phyloP scores from a whole-genome alignment of 139 green algal genomes.

The Diplosphaera chodatii region DNA sequence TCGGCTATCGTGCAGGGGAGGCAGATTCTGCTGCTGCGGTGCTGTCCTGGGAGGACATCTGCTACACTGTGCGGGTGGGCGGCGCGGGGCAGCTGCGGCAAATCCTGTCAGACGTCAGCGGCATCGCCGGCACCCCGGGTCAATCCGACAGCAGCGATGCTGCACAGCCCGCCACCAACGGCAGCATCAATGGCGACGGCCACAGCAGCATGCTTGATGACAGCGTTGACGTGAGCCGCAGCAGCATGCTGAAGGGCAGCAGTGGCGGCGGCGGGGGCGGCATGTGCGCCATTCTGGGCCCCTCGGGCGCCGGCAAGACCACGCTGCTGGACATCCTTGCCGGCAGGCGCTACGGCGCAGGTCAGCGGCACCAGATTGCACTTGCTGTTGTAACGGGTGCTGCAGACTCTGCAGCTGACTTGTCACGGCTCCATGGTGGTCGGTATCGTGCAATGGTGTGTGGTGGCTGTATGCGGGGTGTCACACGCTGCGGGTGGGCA shows the following conservation, averaged over 20 bases:
- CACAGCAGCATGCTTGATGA: background rate
- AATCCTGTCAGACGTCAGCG: constrained; percentile 21
- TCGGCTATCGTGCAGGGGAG: background rate
- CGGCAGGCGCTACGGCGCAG: background rate
- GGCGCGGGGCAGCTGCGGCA: constrained; percentile 10
- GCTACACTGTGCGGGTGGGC: constrained; percentile 24
- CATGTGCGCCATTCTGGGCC: constrained; percentile 55
- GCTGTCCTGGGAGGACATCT: constrained; percentile 54
- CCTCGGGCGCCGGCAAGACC: constrained; percentile 59
- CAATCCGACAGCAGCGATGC: background rate
- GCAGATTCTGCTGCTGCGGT: constrained; percentile 13
- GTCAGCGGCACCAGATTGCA: background rate
- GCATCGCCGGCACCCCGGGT: constrained; percentile 16
- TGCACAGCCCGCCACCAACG: too few relatives aligned
- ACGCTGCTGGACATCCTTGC: constrained; percentile 33
- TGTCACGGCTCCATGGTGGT: too few relatives aligned
- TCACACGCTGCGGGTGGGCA: too few relatives aligned
- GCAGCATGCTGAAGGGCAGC: background rate
- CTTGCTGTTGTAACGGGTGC: too few relatives aligned
- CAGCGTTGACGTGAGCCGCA: background rate
- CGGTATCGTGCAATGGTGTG: too few relatives aligned
- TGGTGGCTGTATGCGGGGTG: too few relatives aligned
- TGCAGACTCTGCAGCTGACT: too few relatives aligned
- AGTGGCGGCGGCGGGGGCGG: constrained; percentile 10
- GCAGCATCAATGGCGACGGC: background rate